Evolutionary conservation across 2,329 filamentous ascomycete genomes (phyloP).

Genomic region (Pyrenophora graminea): DNA sequence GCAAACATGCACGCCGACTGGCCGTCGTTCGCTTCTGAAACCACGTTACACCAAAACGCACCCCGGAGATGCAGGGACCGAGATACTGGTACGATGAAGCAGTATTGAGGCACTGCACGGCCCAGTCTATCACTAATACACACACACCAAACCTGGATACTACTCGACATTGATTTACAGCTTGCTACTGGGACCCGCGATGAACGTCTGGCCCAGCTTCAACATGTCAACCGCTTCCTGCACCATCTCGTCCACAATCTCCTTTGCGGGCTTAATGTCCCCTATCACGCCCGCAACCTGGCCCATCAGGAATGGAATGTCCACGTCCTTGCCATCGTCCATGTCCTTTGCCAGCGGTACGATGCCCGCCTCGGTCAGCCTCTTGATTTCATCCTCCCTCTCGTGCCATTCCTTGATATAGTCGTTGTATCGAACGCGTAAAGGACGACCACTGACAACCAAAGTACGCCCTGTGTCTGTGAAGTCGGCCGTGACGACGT

Average conservation of each 20-base stretch:
- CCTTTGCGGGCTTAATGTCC: conserved; percentile 76
- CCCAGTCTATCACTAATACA: not conserved
- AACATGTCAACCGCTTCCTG: conserved; percentile 46
- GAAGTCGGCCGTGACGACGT: conserved; percentile 77
- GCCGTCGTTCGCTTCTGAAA: not conserved
- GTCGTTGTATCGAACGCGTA: conserved; percentile 80
- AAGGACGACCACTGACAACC: conserved; percentile 78
- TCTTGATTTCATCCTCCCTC: conserved; percentile 72
- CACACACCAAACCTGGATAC: not conserved
- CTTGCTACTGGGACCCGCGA: conserved; percentile 40
- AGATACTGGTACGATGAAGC: not conserved
- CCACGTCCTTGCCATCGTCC: conserved; percentile 79
- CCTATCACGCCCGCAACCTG: conserved; percentile 82
- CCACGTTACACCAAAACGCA: conserved; percentile 7
- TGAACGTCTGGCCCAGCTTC: conserved; percentile 43
- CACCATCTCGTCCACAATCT: conserved; percentile 93
- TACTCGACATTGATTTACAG: conserved; percentile 28
- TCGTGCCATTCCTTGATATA: conserved; percentile 83
- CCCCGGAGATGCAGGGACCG: not conserved
- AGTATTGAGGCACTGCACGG: not conserved
- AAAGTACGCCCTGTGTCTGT: conserved; percentile 82
- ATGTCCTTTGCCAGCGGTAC: conserved; percentile 83
- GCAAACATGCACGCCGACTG: no score
- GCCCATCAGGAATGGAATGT: conserved; percentile 89
- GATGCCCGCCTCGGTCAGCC: conserved; percentile 74